Percentiles rank a stretch among this genome's conserved stretches.
These are phyloP conservation scores for Dorcoceras hygrometricum DNA, from an alignment of 257 asterid species.

Conservation along the genomic window DNA sequence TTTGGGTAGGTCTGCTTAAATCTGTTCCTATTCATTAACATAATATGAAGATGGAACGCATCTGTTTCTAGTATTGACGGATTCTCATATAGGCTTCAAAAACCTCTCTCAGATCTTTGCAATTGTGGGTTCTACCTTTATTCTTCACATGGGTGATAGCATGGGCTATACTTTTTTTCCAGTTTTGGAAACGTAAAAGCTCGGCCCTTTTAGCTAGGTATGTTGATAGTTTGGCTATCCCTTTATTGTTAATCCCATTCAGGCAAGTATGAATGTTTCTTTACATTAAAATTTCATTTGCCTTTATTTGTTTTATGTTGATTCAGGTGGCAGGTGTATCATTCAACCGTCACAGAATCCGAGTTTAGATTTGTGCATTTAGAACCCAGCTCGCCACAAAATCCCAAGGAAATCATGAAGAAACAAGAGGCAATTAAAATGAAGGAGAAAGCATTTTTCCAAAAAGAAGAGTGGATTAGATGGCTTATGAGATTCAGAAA, in stretches of 20 bases:
- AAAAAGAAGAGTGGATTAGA: conserved; percentile 90
- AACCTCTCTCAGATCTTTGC: conserved; percentile 55
- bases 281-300: background rate
- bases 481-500: conserved; percentile 89
- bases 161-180: conserved; percentile 89
- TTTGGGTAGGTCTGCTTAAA: conserved; percentile 60
- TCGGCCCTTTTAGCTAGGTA: conserved; percentile 77
- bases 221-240: background rate
- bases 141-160: conserved; percentile 76
- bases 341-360: conserved; percentile 45
- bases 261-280: background rate
- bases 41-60: background rate
- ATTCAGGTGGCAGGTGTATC: conserved; percentile 72
- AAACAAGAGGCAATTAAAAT: conserved; percentile 50
- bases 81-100: background rate
- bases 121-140: conserved; percentile 72
- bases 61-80: background rate
- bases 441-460: conserved; percentile 59
- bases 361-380: conserved; percentile 42
- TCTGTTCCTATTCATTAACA: conserved; percentile 2
- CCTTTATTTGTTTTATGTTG: background rate
- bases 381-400: conserved; percentile 37
- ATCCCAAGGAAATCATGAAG: conserved; percentile 52
- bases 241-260: background rate
- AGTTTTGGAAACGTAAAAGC: conserved; percentile 95